A percentile compares a stretch with the other conserved stretches of the same genome.
Conservation (phyloP, 2,329 filamentous ascomycete genomes). For the Colletotrichum trifolii region DNA sequence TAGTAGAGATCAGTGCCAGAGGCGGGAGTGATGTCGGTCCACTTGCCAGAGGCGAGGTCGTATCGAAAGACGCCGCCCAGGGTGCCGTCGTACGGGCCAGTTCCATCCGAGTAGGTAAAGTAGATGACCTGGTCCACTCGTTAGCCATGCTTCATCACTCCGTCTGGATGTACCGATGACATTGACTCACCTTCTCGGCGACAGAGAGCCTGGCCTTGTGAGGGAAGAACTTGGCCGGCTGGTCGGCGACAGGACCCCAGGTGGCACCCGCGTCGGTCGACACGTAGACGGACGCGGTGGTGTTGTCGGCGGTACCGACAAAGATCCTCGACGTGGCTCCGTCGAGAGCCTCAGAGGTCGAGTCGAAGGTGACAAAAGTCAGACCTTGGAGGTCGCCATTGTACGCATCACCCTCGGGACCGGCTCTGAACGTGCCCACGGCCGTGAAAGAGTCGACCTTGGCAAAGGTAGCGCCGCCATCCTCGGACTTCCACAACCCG, state of each 20-base stretch:
- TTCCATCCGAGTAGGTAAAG: slow-evolving; percentile 64
- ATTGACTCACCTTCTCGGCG: slow-evolving; percentile 54
- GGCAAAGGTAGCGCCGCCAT: slow-evolving; percentile 58
- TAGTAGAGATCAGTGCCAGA: slow-evolving; percentile 58
- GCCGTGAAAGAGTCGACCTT: slow-evolving; percentile 66
- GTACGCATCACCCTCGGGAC: slow-evolving; percentile 54
- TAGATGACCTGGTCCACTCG: slow-evolving; percentile 47
- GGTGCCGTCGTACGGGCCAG: slow-evolving; percentile 67
- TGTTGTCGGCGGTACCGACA: slow-evolving; percentile 65
- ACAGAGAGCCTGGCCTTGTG: slow-evolving; percentile 65
- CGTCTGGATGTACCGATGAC: slow-evolving; percentile 40
- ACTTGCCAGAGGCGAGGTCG: slow-evolving; percentile 58
- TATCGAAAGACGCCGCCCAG: slow-evolving; percentile 66
- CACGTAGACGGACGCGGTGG: slow-evolving; percentile 63
- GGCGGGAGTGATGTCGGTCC: slow-evolving; percentile 68
- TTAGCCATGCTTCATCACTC: neutral
- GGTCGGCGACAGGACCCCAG: slow-evolving; percentile 61
- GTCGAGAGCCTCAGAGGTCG: slow-evolving; percentile 56
- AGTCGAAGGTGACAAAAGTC: slow-evolving; percentile 66
- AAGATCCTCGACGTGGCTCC: slow-evolving; percentile 67
- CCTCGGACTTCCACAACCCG: slow-evolving; percentile 68
- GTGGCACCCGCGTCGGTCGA: slow-evolving; percentile 64
- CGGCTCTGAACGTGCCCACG: slow-evolving; percentile 61
- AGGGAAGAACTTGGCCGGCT: slow-evolving; percentile 62
- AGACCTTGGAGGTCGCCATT: slow-evolving; percentile 56